These are phyloP conservation scores for Russula lepida DNA, from an alignment of 768 basidiomycete species.

Conservation along the genomic window DNA sequence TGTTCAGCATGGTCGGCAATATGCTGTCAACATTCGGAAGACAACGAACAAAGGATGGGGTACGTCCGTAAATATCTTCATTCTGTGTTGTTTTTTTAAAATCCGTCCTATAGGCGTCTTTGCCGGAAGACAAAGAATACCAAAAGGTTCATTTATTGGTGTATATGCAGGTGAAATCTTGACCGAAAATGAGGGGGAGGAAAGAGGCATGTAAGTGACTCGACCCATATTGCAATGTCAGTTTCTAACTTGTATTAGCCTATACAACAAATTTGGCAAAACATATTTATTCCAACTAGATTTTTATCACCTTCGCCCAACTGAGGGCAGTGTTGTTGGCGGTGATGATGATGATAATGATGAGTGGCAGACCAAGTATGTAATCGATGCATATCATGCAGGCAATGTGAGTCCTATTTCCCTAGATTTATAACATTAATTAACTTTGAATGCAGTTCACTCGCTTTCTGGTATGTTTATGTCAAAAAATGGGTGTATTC, in stretches of 20 bases:
- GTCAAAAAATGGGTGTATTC: background rate
- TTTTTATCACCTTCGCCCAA: conserved; percentile 51
- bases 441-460: conserved; percentile 54
- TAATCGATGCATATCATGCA: conserved; percentile 82
- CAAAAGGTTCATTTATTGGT: conserved; percentile 64
- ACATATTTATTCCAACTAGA: conserved; percentile 84
- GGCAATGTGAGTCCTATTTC: conserved; percentile 55
- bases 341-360: conserved; percentile 18
- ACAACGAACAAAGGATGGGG: conserved; percentile 84
- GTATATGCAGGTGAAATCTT: conserved; percentile 82
- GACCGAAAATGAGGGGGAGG: conserved; percentile 55
- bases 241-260: conserved; percentile 32
- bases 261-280: conserved; percentile 64
- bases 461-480: conserved; percentile 66
- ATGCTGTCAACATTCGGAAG: conserved; percentile 53
- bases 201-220: conserved; percentile 53
- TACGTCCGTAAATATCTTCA: conserved; percentile 26
- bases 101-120: conserved; percentile 51
- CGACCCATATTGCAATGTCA: background rate
- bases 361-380: conserved; percentile 37
- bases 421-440: background rate
- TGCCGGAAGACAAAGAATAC: conserved; percentile 54
- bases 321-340: background rate
- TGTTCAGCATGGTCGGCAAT: conserved; percentile 70
- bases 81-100: background rate